Percentiles rank a stretch among this genome's conserved stretches.
These are phyloP conservation scores for Chlamydomonas eustigma DNA, from an alignment of 139 green algal genomes.

Conservation along the genomic window DNA sequence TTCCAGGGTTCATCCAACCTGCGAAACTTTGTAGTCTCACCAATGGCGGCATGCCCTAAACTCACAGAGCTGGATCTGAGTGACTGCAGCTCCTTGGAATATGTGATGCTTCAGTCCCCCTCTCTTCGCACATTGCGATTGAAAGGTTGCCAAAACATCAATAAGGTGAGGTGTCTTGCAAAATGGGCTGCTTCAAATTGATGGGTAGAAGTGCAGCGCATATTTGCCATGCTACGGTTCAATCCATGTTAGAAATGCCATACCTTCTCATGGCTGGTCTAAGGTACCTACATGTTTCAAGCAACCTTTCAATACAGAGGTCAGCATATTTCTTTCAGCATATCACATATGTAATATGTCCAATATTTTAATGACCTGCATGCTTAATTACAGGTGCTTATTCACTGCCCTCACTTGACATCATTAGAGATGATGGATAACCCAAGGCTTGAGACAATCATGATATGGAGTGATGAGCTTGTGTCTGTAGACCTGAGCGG, in stretches of 20 bases:
- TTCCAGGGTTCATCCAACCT: slow-evolving; percentile 57
- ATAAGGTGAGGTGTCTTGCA: slow-evolving; percentile 64
- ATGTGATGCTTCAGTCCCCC: slow-evolving; percentile 64
- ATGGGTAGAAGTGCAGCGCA: too few species aligned
- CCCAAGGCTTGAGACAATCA: slow-evolving; percentile 47
- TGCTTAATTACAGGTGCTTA: slow-evolving; percentile 45
- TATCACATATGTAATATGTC: too few species aligned
- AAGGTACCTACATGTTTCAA: too few species aligned
- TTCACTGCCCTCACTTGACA: slow-evolving; percentile 66
- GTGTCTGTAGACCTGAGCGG: slow-evolving; percentile 52
- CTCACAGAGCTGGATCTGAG: slow-evolving; percentile 53
- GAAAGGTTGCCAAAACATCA: slow-evolving; percentile 42
- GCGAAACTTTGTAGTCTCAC: slow-evolving; percentile 60
- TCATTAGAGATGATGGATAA: slow-evolving; percentile 48
- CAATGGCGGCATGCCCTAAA: slow-evolving; percentile 56
- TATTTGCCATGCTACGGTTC: too few species aligned
- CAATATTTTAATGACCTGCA: too few species aligned
- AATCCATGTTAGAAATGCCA: too few species aligned
- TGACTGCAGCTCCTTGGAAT: slow-evolving; percentile 49
- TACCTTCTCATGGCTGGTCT: too few species aligned
- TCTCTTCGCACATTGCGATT: slow-evolving; percentile 52
- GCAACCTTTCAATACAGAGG: too few species aligned
- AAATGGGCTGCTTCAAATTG: too few species aligned
- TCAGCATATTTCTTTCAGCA: too few species aligned
- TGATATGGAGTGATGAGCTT: slow-evolving; percentile 71